Evolutionary conservation across 2,329 filamentous ascomycete genomes (phyloP), one percentile per base, ranked within the genome.

Genomic region (Endothia cerciana): DNA sequence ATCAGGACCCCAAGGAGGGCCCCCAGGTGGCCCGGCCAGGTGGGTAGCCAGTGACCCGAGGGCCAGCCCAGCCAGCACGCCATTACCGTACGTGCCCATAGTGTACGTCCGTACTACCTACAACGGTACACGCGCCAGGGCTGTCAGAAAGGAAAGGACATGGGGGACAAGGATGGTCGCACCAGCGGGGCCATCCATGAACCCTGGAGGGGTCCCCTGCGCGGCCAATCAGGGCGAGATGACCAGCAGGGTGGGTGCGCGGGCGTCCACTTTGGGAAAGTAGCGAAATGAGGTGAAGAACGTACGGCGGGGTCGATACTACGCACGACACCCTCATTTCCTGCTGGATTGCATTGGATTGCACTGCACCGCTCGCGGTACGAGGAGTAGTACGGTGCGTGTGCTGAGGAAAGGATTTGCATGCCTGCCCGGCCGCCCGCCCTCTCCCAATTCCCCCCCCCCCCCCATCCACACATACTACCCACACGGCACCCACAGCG

Each of bases 241-340:
- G 25, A 41, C 8, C 22, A n/a, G 57, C 30, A 36, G 57, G 57
- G 57, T 28, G 13, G 57, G 38, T 59, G 40, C 57, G 57, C 45
- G 57, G 57, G 57, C 57, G 57, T 59, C 57, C 57, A 59, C 57
- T 59, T 59, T 59, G 10, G 57, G 57, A 41, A 59, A 59, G 40
- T 45, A 59, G 57, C 57, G 57, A 59, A 59, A 59, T 59, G 57
- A 59, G 17, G 19, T 59, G 57, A 30, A n/a, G 41, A 43, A 59
- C 19, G 36, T 25, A 43, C 57, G 40, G 57, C 57, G 38, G 38
- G 45, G 57, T 59, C 36, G 38, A 30, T n/a, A 59, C 38, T 19
- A 45, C 38, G 56, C 57, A 59, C 57, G 40, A 59, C 57, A 59
- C 40, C 57, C 57, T 59, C 57, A 59, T 59, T 59, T 59, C 57